Evolutionary conservation across 768 basidiomycete species (phyloP).

Genomic region (Crassisporium funariophilum): DNA sequence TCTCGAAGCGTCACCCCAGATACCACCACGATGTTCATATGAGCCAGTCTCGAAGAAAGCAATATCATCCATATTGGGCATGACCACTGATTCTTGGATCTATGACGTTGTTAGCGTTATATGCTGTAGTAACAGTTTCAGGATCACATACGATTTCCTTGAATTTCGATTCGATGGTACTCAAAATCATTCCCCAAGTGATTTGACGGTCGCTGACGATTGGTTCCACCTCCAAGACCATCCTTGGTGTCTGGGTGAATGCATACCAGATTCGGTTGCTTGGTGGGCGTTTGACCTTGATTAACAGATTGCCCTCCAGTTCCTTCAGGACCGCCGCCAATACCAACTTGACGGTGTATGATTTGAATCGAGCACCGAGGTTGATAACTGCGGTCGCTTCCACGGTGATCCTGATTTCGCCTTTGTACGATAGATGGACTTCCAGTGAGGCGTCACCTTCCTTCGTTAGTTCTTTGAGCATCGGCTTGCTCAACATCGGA

Average conservation of each 20-base stretch:
- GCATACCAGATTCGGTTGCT: slow-evolving; percentile 96
- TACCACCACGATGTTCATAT: slow-evolving; percentile 78
- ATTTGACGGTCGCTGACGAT: slow-evolving; percentile 94
- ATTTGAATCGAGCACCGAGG: slow-evolving; percentile 81
- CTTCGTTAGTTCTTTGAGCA: slow-evolving; percentile 95
- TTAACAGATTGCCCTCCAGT: slow-evolving; percentile 86
- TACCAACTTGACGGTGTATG: slow-evolving; percentile 87
- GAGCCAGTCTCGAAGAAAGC: slow-evolving; percentile 84
- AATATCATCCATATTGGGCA: slow-evolving; percentile 99
- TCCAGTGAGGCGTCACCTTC: slow-evolving; percentile 94
- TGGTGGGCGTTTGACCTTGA: slow-evolving; percentile 93
- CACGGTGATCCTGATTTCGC: slow-evolving; percentile 87
- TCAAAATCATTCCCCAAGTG: slow-evolving; percentile 90
- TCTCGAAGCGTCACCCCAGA: slow-evolving; percentile 75
- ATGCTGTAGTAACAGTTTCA: slow-evolving; percentile 5
- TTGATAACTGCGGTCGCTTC: slow-evolving; percentile 89
- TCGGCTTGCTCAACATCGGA: slow-evolving; percentile 92
- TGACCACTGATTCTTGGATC: slow-evolving; percentile 92
- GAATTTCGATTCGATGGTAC: slow-evolving; percentile 86
- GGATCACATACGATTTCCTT: slow-evolving; percentile 76
- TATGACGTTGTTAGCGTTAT: slow-evolving; percentile 31
- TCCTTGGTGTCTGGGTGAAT: slow-evolving; percentile 86
- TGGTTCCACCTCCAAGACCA: slow-evolving; percentile 89
- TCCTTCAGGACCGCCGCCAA: slow-evolving; percentile 87
- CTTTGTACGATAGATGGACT: slow-evolving; percentile 80